These are phyloP conservation scores for Nicotiana benthamiana DNA, from an alignment of 257 asterid species.

Conservation along the genomic window DNA sequence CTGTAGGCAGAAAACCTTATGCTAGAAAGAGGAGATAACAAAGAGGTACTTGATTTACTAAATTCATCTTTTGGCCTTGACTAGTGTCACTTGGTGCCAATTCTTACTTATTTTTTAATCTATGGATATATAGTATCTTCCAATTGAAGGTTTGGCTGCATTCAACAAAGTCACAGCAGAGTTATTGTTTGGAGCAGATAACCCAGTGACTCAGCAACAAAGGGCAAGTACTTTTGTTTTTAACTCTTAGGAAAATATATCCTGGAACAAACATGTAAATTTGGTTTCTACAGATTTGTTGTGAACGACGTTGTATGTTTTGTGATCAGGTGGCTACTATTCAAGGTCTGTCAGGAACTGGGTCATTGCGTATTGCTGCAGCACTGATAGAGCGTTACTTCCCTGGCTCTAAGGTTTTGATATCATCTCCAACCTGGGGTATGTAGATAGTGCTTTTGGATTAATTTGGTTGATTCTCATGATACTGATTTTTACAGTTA, in stretches of 20 bases:
- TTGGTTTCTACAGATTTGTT: neutral
- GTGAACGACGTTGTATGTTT: constrained; percentile 1
- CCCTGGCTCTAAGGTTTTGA: constrained; percentile 74
- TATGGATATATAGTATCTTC: constrained; percentile 64
- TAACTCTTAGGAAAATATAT: constrained; percentile 4
- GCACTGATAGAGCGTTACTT: constrained; percentile 82
- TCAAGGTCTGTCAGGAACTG: constrained; percentile 99
- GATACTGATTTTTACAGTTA: neutral
- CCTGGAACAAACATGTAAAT: constrained; percentile 11
- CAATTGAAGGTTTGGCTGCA: constrained; percentile 96
- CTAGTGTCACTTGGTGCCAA: constrained; percentile 11
- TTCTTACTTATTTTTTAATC: constrained; percentile 18
- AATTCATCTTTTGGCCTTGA: neutral
- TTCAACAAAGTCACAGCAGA: constrained; percentile 93
- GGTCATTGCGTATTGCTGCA: constrained; percentile 94
- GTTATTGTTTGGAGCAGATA: constrained; percentile 74
- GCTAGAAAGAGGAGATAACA: constrained; percentile 85
- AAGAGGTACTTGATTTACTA: constrained; percentile 56
- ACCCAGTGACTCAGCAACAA: constrained; percentile 63
- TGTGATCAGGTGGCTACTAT: constrained; percentile 74
- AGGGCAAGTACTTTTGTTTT: constrained; percentile 38
- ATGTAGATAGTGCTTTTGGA: constrained; percentile 11
- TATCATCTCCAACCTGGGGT: constrained; percentile 99
- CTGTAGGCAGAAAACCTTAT: constrained; percentile 77
- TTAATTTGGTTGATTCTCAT: constrained; percentile 7